A percentile compares a stretch with the other conserved stretches of the same genome.
Conservation (phyloP, 441 rosid genomes). For the Flueggea neowawraea region DNA sequence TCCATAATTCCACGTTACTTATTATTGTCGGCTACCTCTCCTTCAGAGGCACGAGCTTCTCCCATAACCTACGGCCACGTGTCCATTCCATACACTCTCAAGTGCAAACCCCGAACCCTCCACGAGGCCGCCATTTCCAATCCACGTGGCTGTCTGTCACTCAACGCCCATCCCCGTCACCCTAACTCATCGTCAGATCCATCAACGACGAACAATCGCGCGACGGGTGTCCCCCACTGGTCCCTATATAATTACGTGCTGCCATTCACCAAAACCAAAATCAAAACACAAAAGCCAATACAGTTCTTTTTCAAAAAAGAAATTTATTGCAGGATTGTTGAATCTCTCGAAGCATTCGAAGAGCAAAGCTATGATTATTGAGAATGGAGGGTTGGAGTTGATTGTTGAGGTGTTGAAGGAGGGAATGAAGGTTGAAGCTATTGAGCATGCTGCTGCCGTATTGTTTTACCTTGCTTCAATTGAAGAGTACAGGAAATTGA, state of each 20-base stretch:
- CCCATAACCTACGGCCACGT: constrained; percentile 28
- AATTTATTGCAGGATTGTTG: constrained; percentile 51
- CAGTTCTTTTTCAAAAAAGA: constrained; percentile 20
- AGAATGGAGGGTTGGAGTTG: constrained; percentile 50
- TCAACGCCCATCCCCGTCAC: background rate
- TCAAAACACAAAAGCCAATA: constrained; percentile 15
- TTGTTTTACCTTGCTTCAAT: constrained; percentile 63
- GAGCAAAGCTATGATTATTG: constrained; percentile 46
- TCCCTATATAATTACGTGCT: constrained; percentile 7
- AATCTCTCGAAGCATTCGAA: constrained; percentile 67
- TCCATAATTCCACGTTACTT: constrained; percentile 17
- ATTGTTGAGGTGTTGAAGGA: constrained; percentile 43
- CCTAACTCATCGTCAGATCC: background rate
- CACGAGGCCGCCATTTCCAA: constrained; percentile 8
- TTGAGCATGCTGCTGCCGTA: constrained; percentile 68
- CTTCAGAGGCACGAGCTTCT: constrained; percentile 8
- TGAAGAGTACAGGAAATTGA: constrained; percentile 54
- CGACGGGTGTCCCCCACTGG: constrained; percentile 29
- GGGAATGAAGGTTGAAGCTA: constrained; percentile 52
- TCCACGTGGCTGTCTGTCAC: background rate
- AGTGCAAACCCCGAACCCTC: constrained; percentile 7
- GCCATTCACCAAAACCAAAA: no score
- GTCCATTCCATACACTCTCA: constrained; percentile 11
- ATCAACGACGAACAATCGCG: background rate
- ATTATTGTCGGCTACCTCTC: constrained; percentile 33